Conservation (phyloP, 2,329 filamentous ascomycete genomes). For the Aspergillus quadrilineatus region DNA sequence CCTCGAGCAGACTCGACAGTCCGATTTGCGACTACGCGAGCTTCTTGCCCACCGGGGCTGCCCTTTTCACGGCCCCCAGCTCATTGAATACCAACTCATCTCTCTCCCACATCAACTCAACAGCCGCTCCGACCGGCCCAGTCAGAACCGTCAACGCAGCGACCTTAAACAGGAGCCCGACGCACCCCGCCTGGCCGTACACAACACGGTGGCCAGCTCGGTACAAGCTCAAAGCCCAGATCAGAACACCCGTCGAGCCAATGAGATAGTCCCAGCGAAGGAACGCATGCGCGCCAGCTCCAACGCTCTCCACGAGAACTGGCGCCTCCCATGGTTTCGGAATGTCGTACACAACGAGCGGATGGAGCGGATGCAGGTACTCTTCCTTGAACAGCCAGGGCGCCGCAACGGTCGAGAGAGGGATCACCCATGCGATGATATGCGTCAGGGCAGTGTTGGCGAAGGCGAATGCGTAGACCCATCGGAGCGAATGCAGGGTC, state of each 20-base stretch:
- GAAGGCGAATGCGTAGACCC: conserved; percentile 45
- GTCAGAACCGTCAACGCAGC: conserved; percentile 35
- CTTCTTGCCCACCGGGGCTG: conserved; percentile 31
- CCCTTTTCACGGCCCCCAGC: conserved; percentile 35
- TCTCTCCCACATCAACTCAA: conserved; percentile 51
- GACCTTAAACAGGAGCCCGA: conserved; percentile 36
- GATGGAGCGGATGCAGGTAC: conserved; percentile 37
- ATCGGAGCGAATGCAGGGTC: conserved; percentile 35
- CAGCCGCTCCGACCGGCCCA: conserved; percentile 47
- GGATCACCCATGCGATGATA: conserved; percentile 42
- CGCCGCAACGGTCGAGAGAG: conserved; percentile 38
- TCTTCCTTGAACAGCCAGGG: conserved; percentile 36
- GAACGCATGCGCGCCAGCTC: conserved; percentile 46
- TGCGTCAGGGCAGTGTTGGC: conserved; percentile 42
- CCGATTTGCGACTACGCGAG: conserved; percentile 7
- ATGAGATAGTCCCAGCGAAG: conserved; percentile 52
- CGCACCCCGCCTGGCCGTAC: conserved; percentile 26
- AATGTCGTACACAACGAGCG: conserved; percentile 39
- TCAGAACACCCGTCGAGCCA: conserved; percentile 42
- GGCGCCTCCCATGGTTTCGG: conserved; percentile 36
- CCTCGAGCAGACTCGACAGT: no score
- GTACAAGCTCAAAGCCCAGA: conserved; percentile 48
- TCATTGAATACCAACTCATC: conserved; percentile 46
- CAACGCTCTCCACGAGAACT: conserved; percentile 33
- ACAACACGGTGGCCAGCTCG: conserved; percentile 29